Percentiles rank a stretch among this genome's conserved stretches.
These are phyloP conservation scores for Fusarium sp. DNA, from an alignment of 2,329 filamentous ascomycete species.

Conservation along the genomic window DNA sequence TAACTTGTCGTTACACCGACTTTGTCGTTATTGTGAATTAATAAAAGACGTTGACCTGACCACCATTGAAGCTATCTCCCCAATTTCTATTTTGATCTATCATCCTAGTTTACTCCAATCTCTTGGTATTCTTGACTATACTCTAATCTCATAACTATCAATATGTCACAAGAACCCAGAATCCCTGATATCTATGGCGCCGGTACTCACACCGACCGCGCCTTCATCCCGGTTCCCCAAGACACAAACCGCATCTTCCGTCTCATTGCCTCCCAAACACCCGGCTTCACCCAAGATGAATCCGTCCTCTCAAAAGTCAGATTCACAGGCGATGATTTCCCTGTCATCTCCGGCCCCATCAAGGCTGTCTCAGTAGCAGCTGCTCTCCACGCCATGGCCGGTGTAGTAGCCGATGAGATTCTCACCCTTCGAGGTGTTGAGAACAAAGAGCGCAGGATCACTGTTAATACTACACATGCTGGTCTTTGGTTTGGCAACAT, in stretches of 20 bases:
- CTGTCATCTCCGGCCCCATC: conserved; percentile 20
- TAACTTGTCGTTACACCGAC: not conserved
- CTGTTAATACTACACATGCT: conserved; percentile 13
- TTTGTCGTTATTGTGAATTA: accelerated
- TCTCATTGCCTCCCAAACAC: conserved; percentile 17
- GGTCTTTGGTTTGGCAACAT: conserved; percentile 22
- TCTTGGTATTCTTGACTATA: not conserved
- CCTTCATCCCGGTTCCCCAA: conserved; percentile 5
- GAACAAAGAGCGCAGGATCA: not conserved
- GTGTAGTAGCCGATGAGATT: conserved; percentile 18
- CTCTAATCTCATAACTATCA: not conserved
- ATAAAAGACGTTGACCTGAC: not conserved
- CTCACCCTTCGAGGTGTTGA: conserved; percentile 3
- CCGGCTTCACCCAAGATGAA: conserved; percentile 12
- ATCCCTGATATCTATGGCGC: conserved; percentile 13
- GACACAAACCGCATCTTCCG: conserved; percentile 18
- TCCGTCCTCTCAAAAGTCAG: conserved; percentile 12
- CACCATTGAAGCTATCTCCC: not conserved
- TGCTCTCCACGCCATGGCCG: conserved; percentile 17
- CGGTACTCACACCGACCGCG: conserved; percentile 7
- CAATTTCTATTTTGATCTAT: not conserved
- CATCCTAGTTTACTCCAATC: not conserved
- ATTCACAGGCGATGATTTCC: not conserved
- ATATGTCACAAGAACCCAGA: conserved; percentile 18
- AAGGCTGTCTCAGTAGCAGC: conserved; percentile 18